Base-by-base conservation (phyloP, 2,329 filamentous ascomycete genomes). In the Epichloe gansuensis region DNA sequence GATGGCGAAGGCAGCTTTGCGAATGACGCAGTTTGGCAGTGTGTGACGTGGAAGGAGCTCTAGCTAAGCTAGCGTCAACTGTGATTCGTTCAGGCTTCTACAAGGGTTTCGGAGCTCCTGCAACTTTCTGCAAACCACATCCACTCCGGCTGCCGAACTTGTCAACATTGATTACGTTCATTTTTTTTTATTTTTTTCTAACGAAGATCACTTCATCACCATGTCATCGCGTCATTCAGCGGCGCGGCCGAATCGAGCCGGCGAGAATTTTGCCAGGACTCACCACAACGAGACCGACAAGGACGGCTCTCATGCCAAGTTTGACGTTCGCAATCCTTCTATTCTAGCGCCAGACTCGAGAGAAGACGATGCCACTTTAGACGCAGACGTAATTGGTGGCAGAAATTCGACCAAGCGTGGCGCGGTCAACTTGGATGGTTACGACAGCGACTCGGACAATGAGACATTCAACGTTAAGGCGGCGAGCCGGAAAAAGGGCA, bases 351-450 rank as follows among this genome's bases (percentile, higher is more conserved):
- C 91, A 1, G 89, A 94, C 65, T 86, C 82, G 2, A 78, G 80
- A 2, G 86, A 86, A 58, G 82, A 71, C 23, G 76, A 90, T 60
- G 81, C 82, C 0, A 79, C 91, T 31, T 79, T 98, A 8, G 88
- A 95, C 49, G 89, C 91, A 23, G 93, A 97, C 64, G 91, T 96
- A 41, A 96, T 97, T 58, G 90, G 91, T 15, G 86, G 84, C 2
- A 77, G 81, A 17, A 81, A 81, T 1, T 81, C 83, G 9, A 88
- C 89, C 0, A 95, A 95, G 67, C 88, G 93, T 57, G 91, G 91
- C 59, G 93, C 91, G 0, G 88, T 98, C 52, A 96, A 97, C 63
- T 82, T 98, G 42, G 93, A 97, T 63, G 93, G 93, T 49, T 98
- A 97, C 71, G 91, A 97, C 60, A 93, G 86, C 9, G 93, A 98